Evolutionary conservation across 192 early-diverging fungal species (phyloP).

Genomic region (Dimargaris xerosporica): DNA sequence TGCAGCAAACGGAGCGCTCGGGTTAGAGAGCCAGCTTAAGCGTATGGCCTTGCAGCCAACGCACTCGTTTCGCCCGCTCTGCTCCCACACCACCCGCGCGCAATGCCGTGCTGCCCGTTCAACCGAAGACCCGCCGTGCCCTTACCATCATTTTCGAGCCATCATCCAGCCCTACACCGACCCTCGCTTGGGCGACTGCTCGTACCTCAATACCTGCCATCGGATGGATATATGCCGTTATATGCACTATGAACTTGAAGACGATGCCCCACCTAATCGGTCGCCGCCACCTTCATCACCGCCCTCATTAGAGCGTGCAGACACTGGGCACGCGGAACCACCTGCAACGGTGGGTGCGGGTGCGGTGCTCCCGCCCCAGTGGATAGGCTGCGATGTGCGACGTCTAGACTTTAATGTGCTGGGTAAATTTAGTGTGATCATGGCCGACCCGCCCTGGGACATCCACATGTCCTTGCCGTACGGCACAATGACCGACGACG

Average conservation of each 20-base stretch:
- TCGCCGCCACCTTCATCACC: background rate
- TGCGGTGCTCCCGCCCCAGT: constrained; percentile 33
- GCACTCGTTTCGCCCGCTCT: too few species aligned
- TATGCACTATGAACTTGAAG: constrained; percentile 42
- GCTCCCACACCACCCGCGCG: too few species aligned
- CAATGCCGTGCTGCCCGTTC: too few species aligned
- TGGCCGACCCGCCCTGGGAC: constrained; percentile 54
- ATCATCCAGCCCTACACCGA: constrained; percentile 35
- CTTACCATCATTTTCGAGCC: constrained; percentile 32
- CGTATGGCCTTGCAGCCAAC: too few species aligned
- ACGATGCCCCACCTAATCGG: background rate
- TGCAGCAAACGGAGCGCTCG: too few species aligned
- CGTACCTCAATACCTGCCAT: constrained; percentile 50
- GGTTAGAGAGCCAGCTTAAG: too few species aligned
- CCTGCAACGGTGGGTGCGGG: background rate
- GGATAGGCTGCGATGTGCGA: constrained; percentile 45
- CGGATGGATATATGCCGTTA: constrained; percentile 44
- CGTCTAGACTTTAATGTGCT: constrained; percentile 32
- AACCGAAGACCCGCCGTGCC: constrained; percentile 4
- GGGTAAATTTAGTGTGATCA: constrained; percentile 43
- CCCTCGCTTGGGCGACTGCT: constrained; percentile 38
- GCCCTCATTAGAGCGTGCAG: background rate
- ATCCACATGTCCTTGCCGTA: constrained; percentile 50
- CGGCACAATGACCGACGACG: constrained; percentile 50
- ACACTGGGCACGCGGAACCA: background rate